Conservation (phyloP, 1,284 basidiomycete genomes). For the Pseudozyma thailandica region DNA sequence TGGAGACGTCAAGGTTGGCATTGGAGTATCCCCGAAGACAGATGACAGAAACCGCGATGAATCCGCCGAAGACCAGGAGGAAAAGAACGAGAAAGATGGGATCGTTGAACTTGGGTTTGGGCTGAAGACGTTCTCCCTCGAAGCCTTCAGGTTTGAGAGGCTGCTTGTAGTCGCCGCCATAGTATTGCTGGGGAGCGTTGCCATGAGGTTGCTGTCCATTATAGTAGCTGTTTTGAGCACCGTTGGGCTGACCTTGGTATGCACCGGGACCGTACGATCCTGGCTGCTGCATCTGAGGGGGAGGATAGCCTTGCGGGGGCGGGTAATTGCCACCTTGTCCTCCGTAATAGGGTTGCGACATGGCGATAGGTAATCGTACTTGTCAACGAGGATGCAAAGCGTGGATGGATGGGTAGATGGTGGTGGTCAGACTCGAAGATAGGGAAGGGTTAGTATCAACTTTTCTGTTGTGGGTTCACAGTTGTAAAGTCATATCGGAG, state of each 20-base stretch:
- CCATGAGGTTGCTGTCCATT: constrained; percentile 30
- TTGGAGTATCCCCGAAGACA: constrained; percentile 57
- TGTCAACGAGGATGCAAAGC: neutral
- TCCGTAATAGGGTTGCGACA: constrained; percentile 42
- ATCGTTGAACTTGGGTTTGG: constrained; percentile 60
- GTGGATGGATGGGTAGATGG: neutral
- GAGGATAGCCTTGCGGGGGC: constrained; percentile 12
- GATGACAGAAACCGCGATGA: constrained; percentile 68
- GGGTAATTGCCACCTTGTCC: constrained; percentile 24
- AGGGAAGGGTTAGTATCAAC: neutral
- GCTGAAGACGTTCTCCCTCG: constrained; percentile 55
- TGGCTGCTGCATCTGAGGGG: constrained; percentile 43
- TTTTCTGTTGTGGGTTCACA: too few species aligned
- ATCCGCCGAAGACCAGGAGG: constrained; percentile 67
- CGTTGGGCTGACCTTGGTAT: constrained; percentile 51
- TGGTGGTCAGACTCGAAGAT: constrained; percentile 3
- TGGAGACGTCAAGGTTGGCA: constrained; percentile 28
- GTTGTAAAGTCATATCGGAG: too few species aligned
- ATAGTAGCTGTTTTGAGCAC: constrained; percentile 54
- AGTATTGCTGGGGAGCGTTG: constrained; percentile 35
- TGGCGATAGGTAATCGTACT: constrained; percentile 3
- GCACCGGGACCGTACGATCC: constrained; percentile 28
- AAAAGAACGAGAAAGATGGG: constrained; percentile 68
- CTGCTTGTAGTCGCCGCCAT: constrained; percentile 48
- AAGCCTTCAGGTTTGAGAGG: constrained; percentile 57